Conservation (phyloP, 306 rosid species). For the Dryas octopetala region DNA sequence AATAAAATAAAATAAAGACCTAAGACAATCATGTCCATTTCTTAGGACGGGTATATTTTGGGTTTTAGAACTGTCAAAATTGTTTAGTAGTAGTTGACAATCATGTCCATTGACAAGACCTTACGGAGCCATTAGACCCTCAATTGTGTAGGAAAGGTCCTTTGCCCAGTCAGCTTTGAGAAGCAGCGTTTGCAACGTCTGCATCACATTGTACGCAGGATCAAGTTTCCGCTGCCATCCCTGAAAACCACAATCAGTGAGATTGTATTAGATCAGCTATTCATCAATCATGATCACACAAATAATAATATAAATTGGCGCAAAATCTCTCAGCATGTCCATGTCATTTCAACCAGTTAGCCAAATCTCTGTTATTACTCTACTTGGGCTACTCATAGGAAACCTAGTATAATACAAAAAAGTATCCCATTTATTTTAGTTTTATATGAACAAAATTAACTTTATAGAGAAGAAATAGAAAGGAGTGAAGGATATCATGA, state of each 20-base stretch:
- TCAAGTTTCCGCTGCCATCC: constrained; percentile 99
- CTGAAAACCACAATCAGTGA: constrained; percentile 36
- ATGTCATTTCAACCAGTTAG: not conserved
- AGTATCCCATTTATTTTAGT: too few species aligned
- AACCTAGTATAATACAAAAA: not conserved
- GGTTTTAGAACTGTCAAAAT: constrained; percentile 52
- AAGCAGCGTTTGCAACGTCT: constrained; percentile 84
- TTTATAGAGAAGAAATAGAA: not conserved
- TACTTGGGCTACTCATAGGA: not conserved
- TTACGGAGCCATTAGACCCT: constrained; percentile 97
- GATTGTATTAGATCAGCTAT: not conserved
- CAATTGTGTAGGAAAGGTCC: constrained; percentile 87
- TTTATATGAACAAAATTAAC: not conserved
- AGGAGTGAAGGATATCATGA: not conserved
- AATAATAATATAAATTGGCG: not conserved
- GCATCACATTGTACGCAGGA: constrained; percentile 86
- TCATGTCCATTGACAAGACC: constrained; percentile 22
- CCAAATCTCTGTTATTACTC: not conserved
- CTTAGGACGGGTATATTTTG: constrained; percentile 35
- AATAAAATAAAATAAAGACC: constrained; percentile 14
- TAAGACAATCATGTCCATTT: not conserved
- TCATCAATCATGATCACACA: not conserved
- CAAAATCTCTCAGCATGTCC: not conserved
- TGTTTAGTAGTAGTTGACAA: constrained; percentile 40
- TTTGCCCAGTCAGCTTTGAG: constrained; percentile 97